Base-by-base conservation (phyloP, 2,329 filamentous ascomycete species). In the Phyllosticta ampelicida region DNA sequence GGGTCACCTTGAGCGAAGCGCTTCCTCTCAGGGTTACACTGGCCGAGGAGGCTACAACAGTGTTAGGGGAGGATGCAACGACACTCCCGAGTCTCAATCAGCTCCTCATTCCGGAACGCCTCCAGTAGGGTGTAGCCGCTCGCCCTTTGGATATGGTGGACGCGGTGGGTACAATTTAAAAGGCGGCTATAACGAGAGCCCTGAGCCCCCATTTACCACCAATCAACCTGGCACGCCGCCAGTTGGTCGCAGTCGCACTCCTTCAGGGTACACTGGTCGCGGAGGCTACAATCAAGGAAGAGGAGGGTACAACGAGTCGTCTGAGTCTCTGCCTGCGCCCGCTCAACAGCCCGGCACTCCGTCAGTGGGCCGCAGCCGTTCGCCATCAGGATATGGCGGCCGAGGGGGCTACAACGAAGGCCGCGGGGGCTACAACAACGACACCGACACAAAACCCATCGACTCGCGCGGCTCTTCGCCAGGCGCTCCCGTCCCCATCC, bases 401-500 rank as follows among this genome's bases (percentile, higher is more conserved):
- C 63, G 64, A n/a, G 68, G 66, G 58, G 67, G 68, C 2, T 66
- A 66, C 59, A 71, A 70, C 21, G 64, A 66, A 48, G 68, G 68
- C 53, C 63, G 64, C 18, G 67, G 65, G 57, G 67, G 70, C 48
- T 70, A 70, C 62, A 70, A 70, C 23, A 58, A 60, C 50, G 63
- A 66, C 48, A n/a, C n/a, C n/a, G 60, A 58, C 5, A 60, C 60
- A 10, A 68, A 63, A 16, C 36, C 36, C 16, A 16, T 44, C 36
- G 70, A 72, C 16, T 71, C 70, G 1, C 68, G 70, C 10, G 58
- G 65, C 5, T 65, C 68, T 2, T 58, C 56, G 5, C 68, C 70
- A 1, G 57, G 29, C 5, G 44, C 57, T 9, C 26, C 50, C 13
- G 68, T 68, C 20, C 65, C 65, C 28, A 68, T 68, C 21, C 66